A percentile compares a stretch with the other conserved stretches of the same genome.
These are phyloP conservation scores for Cladosporium halotolerans DNA, from an alignment of 2,329 filamentous ascomycete species.

Conservation along the genomic window DNA sequence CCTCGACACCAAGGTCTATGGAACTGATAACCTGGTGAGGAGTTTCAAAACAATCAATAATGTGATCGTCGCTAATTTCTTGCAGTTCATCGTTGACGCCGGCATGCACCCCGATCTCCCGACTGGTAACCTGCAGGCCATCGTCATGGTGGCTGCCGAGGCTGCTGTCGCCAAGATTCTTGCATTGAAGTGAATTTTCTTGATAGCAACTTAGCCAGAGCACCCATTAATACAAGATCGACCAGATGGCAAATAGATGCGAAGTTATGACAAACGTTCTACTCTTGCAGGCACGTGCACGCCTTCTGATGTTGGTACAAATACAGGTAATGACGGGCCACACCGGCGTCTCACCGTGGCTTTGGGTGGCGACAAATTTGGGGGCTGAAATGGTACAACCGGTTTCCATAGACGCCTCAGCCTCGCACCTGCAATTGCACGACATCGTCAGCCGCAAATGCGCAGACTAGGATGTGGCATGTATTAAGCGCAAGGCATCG, in stretches of 20 bases:
- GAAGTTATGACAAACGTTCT: background rate
- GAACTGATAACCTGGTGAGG: constrained; percentile 62
- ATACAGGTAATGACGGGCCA: too few relatives aligned
- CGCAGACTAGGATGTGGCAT: too few relatives aligned
- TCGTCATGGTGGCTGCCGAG: constrained; percentile 10
- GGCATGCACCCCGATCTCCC: constrained; percentile 50
- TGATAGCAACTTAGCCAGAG: background rate
- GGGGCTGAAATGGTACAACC: too few relatives aligned
- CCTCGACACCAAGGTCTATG: constrained; percentile 46
- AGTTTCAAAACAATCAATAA: constrained; percentile 56
- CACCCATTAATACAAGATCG: background rate
- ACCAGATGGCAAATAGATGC: background rate
- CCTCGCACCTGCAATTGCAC: too few relatives aligned
- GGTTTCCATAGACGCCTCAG: too few relatives aligned
- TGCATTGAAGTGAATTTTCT: background rate
- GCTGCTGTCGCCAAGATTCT: constrained; percentile 4
- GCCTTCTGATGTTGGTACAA: too few relatives aligned
- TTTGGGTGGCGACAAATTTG: too few relatives aligned
- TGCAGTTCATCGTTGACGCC: constrained; percentile 57
- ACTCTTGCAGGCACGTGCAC: background rate
- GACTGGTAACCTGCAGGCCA: constrained; percentile 4
- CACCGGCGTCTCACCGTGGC: too few relatives aligned
- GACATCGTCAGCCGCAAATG: too few relatives aligned
- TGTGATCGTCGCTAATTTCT: constrained; percentile 61
- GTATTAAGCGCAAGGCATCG: too few relatives aligned